phyloP scores from a whole-genome alignment of 441 rosid species.

The Erodium texanum region DNA sequence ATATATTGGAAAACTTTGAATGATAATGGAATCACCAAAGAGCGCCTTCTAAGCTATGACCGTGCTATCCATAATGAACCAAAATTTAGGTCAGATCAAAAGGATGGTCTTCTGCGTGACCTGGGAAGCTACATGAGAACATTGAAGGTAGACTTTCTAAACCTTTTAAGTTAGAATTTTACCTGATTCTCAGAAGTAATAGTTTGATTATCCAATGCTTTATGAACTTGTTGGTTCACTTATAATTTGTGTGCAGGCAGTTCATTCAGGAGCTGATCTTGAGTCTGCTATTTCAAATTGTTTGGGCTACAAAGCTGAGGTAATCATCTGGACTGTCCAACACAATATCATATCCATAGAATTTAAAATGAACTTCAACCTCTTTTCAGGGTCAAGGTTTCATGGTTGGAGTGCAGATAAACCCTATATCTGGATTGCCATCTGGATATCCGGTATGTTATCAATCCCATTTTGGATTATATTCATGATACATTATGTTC shows the following conservation, averaged over 20 bases:
- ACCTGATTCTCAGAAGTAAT: background rate
- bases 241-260: conserved; percentile 56
- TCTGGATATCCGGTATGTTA: conserved; percentile 70
- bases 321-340: conserved; percentile 26
- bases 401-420: conserved; percentile 98
- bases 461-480: conserved; percentile 21
- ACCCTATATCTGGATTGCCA: conserved; percentile 83
- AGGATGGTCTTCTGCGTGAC: conserved; percentile 80
- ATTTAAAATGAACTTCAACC: conserved; percentile 17
- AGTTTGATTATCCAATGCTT: background rate
- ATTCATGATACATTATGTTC: conserved; percentile 4
- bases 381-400: conserved; percentile 89
- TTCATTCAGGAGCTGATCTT: conserved; percentile 99
- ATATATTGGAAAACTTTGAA: conserved; percentile 96
- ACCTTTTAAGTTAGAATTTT: conserved; percentile 11
- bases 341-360: conserved; percentile 15
- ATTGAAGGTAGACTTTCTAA: conserved; percentile 57
- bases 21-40: conserved; percentile 86
- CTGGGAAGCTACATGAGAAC: conserved; percentile 95
- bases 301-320: conserved; percentile 88
- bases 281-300: conserved; percentile 93
- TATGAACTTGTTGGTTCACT: conserved; percentile 3
- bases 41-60: conserved; percentile 90
- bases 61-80: conserved; percentile 93
- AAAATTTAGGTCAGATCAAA: conserved; percentile 67